Base-by-base conservation (phyloP, 805 yeast species). In the Cyberlindnera euphorbiiphila region DNA sequence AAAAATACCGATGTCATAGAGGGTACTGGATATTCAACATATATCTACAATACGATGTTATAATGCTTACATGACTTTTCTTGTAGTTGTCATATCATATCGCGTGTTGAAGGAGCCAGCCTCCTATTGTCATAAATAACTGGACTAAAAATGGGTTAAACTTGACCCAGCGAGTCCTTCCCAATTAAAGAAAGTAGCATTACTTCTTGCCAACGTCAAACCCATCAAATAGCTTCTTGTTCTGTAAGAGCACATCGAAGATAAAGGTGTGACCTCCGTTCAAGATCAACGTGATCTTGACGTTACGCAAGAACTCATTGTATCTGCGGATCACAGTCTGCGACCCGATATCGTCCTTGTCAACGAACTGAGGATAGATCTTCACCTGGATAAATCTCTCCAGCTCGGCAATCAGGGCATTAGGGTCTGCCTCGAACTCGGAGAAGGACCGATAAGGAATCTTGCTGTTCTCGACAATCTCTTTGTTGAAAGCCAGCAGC, bases 221-320 rank as follows among this genome's bases (percentile, higher is more conserved):
- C 16, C 52, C 52, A 32, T 73, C 74, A 48, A 74, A 74, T 9
- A 64, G 62, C 39, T 57, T 52, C 37, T 72, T 74, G 43, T 72
- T 74, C 34, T 73, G 70, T 15, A 53, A 30, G 28, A 80, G 51
- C 1, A 80, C 63, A 49, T 81, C 87, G 49, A 81, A 66, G 10
- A 75, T 66, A 36, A 72, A 72, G 2, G 80, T 64, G 47, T 76
- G 72, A 1, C 80, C 81, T 13, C 82, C 81, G 48, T 81, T 80
- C 23, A 74, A 47, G 13, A 60, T 56, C 29, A 73, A 54, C 23
- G 78, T 62, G 39, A 65, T 50, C 47, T 64, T 64, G 31, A 73
- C 61, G 30, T 67, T 71, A 22, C 58, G 57, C 6, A 69, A 53
- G 40, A 73, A 66, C 32, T 64, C 62, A 8, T 57, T 40, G 38